Conservation (phyloP, 176 grass and related monocot genomes). For the Carex scoparia region DNA sequence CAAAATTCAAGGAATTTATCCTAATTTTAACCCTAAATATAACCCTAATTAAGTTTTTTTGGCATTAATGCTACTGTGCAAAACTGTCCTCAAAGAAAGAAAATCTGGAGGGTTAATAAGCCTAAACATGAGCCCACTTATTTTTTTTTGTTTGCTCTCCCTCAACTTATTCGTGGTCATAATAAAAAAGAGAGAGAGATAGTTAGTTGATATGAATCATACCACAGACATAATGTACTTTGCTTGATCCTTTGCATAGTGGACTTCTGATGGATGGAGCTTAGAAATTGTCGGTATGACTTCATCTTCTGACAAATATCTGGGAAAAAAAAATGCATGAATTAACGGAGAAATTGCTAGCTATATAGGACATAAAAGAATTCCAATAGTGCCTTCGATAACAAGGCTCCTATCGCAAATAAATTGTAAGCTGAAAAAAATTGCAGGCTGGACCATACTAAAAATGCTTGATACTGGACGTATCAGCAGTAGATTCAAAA, state of each 20-base stretch:
- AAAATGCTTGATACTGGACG: background rate
- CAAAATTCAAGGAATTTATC: too few species aligned
- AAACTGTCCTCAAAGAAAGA: background rate
- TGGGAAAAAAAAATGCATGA: slow-evolving; percentile 6
- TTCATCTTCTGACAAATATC: slow-evolving; percentile 61
- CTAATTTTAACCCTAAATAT: too few species aligned
- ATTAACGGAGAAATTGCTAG: background rate
- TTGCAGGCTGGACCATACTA: background rate
- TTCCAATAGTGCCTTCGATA: background rate
- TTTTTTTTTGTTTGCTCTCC: background rate
- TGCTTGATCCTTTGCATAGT: slow-evolving; percentile 79
- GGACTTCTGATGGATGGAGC: slow-evolving; percentile 65
- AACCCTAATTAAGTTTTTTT: background rate
- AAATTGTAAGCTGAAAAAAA: background rate
- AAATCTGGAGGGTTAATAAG: background rate
- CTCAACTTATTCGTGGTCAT: background rate
- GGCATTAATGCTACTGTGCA: background rate
- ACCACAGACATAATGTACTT: slow-evolving; percentile 73
- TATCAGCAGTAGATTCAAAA: background rate
- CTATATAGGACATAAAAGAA: background rate
- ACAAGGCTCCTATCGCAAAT: background rate
- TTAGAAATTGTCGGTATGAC: slow-evolving; percentile 60
- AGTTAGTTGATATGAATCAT: slow-evolving; percentile 24
- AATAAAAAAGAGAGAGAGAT: background rate
- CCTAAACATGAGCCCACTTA: background rate